Conservation (phyloP, 306 rosid species). For the Begonia peltatifolia region DNA sequence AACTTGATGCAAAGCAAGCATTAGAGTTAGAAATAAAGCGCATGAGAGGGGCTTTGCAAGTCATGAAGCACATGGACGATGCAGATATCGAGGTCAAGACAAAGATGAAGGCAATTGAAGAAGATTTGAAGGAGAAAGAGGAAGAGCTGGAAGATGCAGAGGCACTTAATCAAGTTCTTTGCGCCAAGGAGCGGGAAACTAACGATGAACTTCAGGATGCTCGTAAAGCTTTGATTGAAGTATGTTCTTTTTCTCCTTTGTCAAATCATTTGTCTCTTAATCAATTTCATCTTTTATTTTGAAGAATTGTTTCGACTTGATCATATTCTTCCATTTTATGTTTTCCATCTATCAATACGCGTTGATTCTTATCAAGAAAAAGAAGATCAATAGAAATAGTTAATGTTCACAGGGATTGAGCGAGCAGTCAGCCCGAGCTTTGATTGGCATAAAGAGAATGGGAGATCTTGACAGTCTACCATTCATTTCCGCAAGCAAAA, state of each 20-base stretch:
- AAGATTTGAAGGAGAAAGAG: slow-evolving; percentile 38
- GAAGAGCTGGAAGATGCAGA: slow-evolving; percentile 35
- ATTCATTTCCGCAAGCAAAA: slow-evolving; percentile 24
- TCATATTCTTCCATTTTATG: too few relatives aligned
- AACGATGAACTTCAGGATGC: slow-evolving; percentile 81
- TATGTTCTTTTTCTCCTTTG: slow-evolving; percentile 13
- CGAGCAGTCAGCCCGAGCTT: slow-evolving; percentile 12
- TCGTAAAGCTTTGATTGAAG: slow-evolving; percentile 52
- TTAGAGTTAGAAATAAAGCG: slow-evolving; percentile 51
- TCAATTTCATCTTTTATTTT: too few relatives aligned
- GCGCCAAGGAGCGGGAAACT: slow-evolving; percentile 42
- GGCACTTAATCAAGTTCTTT: slow-evolving; percentile 30
- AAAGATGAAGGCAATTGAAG: slow-evolving; percentile 28
- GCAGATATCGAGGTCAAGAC: slow-evolving; percentile 40
- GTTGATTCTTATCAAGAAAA: too few relatives aligned
- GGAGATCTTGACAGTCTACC: slow-evolving; percentile 46
- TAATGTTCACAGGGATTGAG: slow-evolving; percentile 24
- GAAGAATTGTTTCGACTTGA: too few relatives aligned
- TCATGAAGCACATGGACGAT: slow-evolving; percentile 55
- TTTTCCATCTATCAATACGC: too few relatives aligned
- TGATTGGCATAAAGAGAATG: slow-evolving; percentile 35
- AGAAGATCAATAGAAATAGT: neutral
- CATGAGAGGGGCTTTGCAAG: slow-evolving; percentile 55
- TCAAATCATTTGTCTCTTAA: neutral
- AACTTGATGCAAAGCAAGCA: slow-evolving; percentile 62